These are phyloP conservation scores for Chamaecyparis obtusa DNA, from an alignment of 75 land plant species.

Conservation along the genomic window DNA sequence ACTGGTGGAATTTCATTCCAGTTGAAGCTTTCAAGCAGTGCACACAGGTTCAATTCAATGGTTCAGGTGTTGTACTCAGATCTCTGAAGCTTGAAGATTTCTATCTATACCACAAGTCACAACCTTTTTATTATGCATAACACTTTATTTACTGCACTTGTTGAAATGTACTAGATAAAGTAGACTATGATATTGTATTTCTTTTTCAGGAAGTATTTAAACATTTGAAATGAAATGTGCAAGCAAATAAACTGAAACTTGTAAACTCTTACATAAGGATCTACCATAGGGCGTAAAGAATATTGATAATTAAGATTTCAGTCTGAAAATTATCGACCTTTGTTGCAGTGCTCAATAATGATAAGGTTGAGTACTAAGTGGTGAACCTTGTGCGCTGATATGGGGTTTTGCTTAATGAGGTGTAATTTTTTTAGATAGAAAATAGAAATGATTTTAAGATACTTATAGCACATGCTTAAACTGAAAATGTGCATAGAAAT, in stretches of 20 bases:
- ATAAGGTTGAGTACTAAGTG: too few species aligned
- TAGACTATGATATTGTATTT: neutral
- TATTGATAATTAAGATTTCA: neutral
- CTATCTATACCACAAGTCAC: neutral
- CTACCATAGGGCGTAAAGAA: neutral
- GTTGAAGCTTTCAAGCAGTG: conserved; percentile 93
- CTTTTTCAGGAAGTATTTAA: neutral
- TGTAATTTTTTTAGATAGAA: too few species aligned
- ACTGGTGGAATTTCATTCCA: conserved; percentile 29
- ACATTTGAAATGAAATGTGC: neutral
- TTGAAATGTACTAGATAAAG: neutral
- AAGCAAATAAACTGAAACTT: neutral
- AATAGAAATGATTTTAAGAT: too few species aligned
- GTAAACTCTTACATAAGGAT: neutral
- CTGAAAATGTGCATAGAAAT: too few species aligned
- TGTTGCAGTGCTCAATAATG: neutral
- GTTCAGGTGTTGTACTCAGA: conserved; percentile 67
- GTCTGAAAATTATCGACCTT: neutral
- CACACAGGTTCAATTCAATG: conserved; percentile 84
- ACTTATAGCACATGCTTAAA: too few species aligned
- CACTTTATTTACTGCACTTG: neutral
- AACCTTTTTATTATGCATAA: neutral
- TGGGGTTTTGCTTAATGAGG: too few species aligned
- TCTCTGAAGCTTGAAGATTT: too few species aligned
- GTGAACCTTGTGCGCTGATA: too few species aligned